Evolutionary conservation across 805 yeast species (phyloP), one percentile per base, ranked within the genome.

Genomic region (Saccharomycopsis sp.): DNA sequence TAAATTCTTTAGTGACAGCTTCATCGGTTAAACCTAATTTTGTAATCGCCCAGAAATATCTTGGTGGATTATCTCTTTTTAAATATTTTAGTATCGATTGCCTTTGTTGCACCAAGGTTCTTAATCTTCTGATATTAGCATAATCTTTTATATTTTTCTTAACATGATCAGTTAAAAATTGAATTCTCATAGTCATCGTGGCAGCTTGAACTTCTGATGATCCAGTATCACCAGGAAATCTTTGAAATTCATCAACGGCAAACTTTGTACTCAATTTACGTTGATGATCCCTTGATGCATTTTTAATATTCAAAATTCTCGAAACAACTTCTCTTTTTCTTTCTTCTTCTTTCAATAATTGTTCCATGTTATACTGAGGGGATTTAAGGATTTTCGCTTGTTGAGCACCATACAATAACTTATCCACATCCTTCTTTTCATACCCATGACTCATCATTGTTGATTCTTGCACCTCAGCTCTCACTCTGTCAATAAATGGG

Each of bases 201-300:
- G 97, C 97, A 2, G 97, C 96, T 64, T 89, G 97, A 21, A 89
- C 96, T 65, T 90, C 97, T 43, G 95, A 79, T 1, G 96, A 85
- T 2, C 95, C 97, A 1, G 96, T 85, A 61, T 93, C 97, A 43
- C 95, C 96, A 38, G 80, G 87, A 52, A 74, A 71, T 56, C 95
- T 72, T 54, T 77, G 79, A 62, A 90, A 89, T 65, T 90, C 97
- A 54, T 74, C 65, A 41, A 77, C 71, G 1, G 97, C 96, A 38
- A 82, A 61, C 38, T 65, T 64, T 2, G 77, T 67, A 23, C 86
- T 83, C 53, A 75, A 60, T 52, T 76, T 75, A 56, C 72, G 67
- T 46, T 70, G 68, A 51, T 85, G 88, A 16, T 63, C 59, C 41
- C 72, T 71, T 53, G 72, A 71, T 21, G 93, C 72, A 63, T 89